Percentiles rank a stretch among this genome's conserved stretches.
Conservation (phyloP, 2,329 filamentous ascomycete species). For the Stachybotrys echinatus region DNA sequence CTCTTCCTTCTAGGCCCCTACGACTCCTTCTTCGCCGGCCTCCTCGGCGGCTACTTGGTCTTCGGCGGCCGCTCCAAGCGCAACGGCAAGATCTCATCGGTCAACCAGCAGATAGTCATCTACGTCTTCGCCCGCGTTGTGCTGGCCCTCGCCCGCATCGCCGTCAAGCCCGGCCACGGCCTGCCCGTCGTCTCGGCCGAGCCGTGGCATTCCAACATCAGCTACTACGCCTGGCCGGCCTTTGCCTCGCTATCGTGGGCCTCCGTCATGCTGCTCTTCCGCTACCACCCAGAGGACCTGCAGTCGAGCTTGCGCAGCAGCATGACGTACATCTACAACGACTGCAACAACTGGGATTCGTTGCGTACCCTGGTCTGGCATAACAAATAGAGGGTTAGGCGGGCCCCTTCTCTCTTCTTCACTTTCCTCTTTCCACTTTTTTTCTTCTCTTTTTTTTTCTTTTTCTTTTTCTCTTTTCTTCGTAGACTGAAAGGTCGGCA, state of each 20-base stretch:
- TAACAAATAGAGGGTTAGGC: conserved; percentile 52
- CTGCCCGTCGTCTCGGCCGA: conserved; percentile 46
- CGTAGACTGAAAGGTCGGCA: too few relatives aligned
- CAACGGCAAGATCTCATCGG: conserved; percentile 64
- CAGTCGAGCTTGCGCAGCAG: conserved; percentile 88
- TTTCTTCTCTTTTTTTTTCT: conserved; percentile 2
- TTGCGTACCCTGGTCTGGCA: conserved; percentile 80
- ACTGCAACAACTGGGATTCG: conserved; percentile 86
- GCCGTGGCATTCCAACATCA: conserved; percentile 44
- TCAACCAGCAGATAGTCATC: conserved; percentile 96
- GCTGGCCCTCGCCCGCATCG: conserved; percentile 76
- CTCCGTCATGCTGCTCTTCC: conserved; percentile 91
- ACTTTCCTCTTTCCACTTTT: too few relatives aligned
- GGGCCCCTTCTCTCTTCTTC: too few relatives aligned
- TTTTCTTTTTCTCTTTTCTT: neutral
- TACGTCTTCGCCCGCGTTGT: conserved; percentile 94
- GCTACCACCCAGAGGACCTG: conserved; percentile 84
- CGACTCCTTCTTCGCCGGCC: conserved; percentile 80
- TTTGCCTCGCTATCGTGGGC: conserved; percentile 93
- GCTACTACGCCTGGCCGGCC: conserved; percentile 78
- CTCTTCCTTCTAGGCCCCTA: conserved; percentile 49
- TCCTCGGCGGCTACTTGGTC: conserved; percentile 86
- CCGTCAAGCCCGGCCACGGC: conserved; percentile 60
- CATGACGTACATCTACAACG: conserved; percentile 95
- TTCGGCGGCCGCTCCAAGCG: conserved; percentile 68